phyloP scores from a whole-genome alignment of 768 basidiomycete genomes.

The Polyporus arcularius region DNA sequence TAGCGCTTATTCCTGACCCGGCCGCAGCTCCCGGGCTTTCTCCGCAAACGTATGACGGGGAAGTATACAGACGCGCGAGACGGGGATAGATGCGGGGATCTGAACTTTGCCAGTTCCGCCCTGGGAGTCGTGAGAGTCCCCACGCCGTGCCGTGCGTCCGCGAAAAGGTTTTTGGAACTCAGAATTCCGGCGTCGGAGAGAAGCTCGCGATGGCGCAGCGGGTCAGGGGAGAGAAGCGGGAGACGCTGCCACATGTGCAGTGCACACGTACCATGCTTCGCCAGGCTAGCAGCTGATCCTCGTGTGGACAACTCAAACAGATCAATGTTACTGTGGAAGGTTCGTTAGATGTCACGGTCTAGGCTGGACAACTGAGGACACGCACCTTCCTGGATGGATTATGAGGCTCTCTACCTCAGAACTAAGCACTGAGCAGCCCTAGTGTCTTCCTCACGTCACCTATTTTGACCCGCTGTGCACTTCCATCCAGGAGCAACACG shows the following conservation, averaged over 20 bases:
- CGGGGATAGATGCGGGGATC: neutral
- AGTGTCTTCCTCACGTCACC: too few species aligned
- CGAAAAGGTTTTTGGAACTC: neutral
- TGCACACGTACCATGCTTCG: constrained; percentile 11
- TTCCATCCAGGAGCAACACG: constrained; percentile 5
- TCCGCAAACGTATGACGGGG: constrained; percentile 5
- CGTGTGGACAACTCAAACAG: constrained; percentile 14
- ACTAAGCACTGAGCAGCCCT: too few species aligned
- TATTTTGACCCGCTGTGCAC: neutral
- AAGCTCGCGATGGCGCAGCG: constrained; percentile 9
- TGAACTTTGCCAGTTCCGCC: neutral
- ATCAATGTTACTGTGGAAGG: constrained; percentile 8
- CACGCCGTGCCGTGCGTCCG: neutral
- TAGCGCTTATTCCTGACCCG: constrained; percentile 16
- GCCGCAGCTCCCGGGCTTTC: constrained; percentile 16
- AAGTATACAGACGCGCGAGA: neutral
- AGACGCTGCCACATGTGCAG: constrained; percentile 6
- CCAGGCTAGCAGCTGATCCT: constrained; percentile 19
- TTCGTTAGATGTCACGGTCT: constrained; percentile 11
- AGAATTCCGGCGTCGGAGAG: constrained; percentile 16
- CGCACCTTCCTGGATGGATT: neutral
- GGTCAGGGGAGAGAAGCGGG: constrained; percentile 9
- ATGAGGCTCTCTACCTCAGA: neutral
- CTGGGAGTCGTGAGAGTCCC: neutral
- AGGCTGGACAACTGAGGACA: too few species aligned